phyloP scores from a whole-genome alignment of 371 early-diverging fungal genomes.

The Lichtheimia corymbifera region DNA sequence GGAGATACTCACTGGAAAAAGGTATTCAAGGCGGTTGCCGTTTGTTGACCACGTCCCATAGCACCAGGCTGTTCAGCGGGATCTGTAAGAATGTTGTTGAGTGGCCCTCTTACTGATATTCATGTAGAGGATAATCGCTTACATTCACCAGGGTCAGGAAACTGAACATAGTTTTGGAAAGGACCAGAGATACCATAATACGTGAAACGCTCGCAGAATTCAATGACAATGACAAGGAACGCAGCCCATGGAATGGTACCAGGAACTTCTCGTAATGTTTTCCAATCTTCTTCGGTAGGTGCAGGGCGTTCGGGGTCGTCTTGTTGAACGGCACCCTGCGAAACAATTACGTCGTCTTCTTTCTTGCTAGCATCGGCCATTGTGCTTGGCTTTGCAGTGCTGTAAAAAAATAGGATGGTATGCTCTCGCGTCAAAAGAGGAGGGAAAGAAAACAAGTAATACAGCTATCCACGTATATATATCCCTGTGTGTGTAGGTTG shows the following conservation, averaged over 20 bases:
- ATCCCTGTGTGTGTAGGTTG: too few species aligned
- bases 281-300: slow-evolving; percentile 56
- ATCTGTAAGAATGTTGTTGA: slow-evolving; percentile 21
- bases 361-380: too few species aligned
- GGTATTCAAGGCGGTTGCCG: slow-evolving; percentile 72
- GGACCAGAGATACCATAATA: slow-evolving; percentile 69
- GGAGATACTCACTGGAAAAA: slow-evolving; percentile 56
- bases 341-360: too few species aligned
- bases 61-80: slow-evolving; percentile 52
- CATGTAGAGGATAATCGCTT: slow-evolving; percentile 10
- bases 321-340: not conserved
- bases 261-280: slow-evolving; percentile 13
- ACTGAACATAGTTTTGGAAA: slow-evolving; percentile 65
- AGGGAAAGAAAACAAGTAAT: too few species aligned
- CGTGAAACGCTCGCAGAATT: slow-evolving; percentile 79
- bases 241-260: slow-evolving; percentile 55
- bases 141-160: slow-evolving; percentile 42
- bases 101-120: not conserved
- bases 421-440: too few species aligned
- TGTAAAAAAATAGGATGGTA: too few species aligned
- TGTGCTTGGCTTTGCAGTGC: too few species aligned
- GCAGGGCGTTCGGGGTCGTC: slow-evolving; percentile 14
- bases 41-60: slow-evolving; percentile 50
- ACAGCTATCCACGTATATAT: too few species aligned
- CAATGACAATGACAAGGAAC: slow-evolving; percentile 64